Percentiles rank a stretch among this genome's conserved stretches.
Evolutionary conservation across 2,329 filamentous ascomycete species (phyloP).

Genomic region (Cladosporium sphaerospermum): DNA sequence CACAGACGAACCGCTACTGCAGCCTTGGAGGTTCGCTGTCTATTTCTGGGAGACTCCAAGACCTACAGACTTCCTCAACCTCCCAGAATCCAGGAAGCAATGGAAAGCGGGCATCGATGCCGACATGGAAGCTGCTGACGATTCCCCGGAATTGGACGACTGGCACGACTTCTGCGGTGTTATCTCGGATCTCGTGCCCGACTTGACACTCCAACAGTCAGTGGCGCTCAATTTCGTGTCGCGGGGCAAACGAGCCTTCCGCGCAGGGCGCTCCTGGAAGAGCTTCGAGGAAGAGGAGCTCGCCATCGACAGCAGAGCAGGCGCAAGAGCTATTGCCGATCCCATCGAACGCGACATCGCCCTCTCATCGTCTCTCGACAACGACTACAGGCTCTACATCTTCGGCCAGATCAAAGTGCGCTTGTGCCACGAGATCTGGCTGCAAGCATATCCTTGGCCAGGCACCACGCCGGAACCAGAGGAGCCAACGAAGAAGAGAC

Average conservation of each 20-base stretch:
- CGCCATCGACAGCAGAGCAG: slow-evolving; percentile 11
- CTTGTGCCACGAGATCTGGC: slow-evolving; percentile 19
- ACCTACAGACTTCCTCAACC: slow-evolving; percentile 9
- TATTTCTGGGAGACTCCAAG: slow-evolving; percentile 13
- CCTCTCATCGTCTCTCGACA: slow-evolving; percentile 12
- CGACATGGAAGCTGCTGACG: background rate
- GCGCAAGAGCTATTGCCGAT: slow-evolving; percentile 11
- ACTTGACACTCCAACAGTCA: background rate
- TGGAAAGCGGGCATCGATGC: slow-evolving; percentile 13
- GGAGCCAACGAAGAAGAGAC: background rate
- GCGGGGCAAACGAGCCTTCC: slow-evolving; percentile 20
- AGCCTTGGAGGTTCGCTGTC: slow-evolving; percentile 10
- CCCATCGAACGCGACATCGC: slow-evolving; percentile 6
- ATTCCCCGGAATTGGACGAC: slow-evolving; percentile 17
- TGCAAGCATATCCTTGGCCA: background rate
- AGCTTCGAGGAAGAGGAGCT: slow-evolving; percentile 20
- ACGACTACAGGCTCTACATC: slow-evolving; percentile 15
- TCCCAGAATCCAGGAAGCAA: slow-evolving; percentile 2
- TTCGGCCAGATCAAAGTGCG: slow-evolving; percentile 18
- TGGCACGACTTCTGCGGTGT: slow-evolving; percentile 17
- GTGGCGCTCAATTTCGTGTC: slow-evolving; percentile 17
- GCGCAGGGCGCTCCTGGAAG: slow-evolving; percentile 14
- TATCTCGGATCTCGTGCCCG: background rate
- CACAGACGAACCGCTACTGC: background rate
- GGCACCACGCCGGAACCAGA: background rate